phyloP scores from a whole-genome alignment of 257 asterid genomes.

The Solanum chilense region DNA sequence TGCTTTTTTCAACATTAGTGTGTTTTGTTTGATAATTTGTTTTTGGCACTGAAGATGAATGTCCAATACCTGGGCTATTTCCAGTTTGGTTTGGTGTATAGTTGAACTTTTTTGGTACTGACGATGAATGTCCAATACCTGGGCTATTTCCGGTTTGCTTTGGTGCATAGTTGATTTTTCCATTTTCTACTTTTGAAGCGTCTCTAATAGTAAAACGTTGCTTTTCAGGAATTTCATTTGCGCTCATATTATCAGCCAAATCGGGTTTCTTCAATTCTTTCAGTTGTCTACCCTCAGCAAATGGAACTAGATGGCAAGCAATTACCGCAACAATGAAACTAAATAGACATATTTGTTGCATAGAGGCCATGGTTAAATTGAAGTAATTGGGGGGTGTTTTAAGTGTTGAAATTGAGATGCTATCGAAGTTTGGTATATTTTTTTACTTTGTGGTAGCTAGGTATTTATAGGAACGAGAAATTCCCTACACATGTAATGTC shows the following conservation, averaged over 20 bases:
- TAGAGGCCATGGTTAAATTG: slow-evolving; percentile 22
- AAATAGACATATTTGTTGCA: neutral
- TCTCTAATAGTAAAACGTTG: neutral
- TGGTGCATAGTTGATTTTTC: neutral
- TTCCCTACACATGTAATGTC: neutral
- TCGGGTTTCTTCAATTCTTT: slow-evolving; percentile 6
- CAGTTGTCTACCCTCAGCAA: slow-evolving; percentile 36
- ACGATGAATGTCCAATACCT: slow-evolving; percentile 43
- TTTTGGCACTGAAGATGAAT: slow-evolving; percentile 9
- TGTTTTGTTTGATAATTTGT: slow-evolving; percentile 2
- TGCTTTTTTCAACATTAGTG: neutral
- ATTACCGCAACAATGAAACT: slow-evolving; percentile 24
- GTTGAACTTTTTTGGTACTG: neutral
- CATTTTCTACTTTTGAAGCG: neutral
- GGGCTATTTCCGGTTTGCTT: slow-evolving; percentile 61
- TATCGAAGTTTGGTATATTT: neutral
- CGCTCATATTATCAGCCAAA: neutral
- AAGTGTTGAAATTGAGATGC: neutral
- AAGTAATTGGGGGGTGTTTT: neutral
- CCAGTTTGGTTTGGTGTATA: slow-evolving; percentile 31
- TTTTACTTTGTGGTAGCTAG: neutral
- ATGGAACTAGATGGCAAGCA: slow-evolving; percentile 8
- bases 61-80: slow-evolving; percentile 68
- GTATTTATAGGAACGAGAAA: neutral
- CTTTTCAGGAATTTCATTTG: neutral